These are phyloP conservation scores for Buxus sempervirens DNA, from an alignment of 164 flowering plant genomes.

Conservation along the genomic window DNA sequence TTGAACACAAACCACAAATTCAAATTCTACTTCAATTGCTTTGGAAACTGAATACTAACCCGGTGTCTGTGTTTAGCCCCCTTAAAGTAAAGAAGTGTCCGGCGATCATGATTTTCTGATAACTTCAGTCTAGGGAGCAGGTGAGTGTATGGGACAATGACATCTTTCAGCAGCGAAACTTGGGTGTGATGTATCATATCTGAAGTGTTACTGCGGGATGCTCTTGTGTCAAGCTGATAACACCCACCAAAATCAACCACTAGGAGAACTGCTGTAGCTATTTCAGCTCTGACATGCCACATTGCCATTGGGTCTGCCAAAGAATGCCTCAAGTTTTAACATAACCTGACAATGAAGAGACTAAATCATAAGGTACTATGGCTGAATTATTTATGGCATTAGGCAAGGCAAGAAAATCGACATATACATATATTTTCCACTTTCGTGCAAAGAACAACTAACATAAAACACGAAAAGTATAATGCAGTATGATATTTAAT, in stretches of 20 bases:
- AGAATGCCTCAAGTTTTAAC: conserved; percentile 89
- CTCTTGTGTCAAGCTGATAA: conserved; percentile 66
- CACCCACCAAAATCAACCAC: conserved; percentile 98
- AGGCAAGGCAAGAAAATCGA: background rate
- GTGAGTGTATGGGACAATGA: conserved; percentile 93
- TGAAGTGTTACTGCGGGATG: conserved; percentile 55
- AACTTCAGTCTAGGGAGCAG: conserved; percentile 70
- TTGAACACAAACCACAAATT: too few relatives aligned
- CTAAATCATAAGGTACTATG: conserved; percentile 56
- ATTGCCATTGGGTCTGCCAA: conserved; percentile 99
- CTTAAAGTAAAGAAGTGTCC: conserved; percentile 83
- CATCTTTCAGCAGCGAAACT: conserved; percentile 89
- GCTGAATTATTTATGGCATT: conserved; percentile 11
- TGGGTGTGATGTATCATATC: conserved; percentile 80
- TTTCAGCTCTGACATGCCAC: conserved; percentile 92
- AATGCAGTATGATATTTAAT: too few relatives aligned
- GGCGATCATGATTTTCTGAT: conserved; percentile 55
- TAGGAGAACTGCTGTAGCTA: conserved; percentile 79
- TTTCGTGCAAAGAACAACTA: background rate
- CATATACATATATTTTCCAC: too few relatives aligned
- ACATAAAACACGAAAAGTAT: too few relatives aligned
- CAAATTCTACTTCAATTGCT: background rate
- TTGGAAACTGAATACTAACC: conserved; percentile 44
- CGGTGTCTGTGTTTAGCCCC: conserved; percentile 95
- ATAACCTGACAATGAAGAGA: conserved; percentile 76